Conservation (phyloP, 441 rosid species). For the Eutrema salsugineum region DNA sequence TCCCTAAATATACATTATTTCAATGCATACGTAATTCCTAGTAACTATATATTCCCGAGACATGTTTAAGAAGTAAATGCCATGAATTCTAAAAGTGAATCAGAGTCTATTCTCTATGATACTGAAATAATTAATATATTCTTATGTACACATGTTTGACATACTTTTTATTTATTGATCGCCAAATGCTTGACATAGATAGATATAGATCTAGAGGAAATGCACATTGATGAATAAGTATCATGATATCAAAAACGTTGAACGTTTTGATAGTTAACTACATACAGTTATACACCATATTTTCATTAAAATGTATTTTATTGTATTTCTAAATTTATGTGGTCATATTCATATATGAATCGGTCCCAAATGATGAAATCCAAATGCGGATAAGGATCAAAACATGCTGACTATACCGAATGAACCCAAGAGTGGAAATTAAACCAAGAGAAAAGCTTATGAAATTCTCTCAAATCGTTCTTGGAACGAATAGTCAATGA, state of each 20-base stretch:
- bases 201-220: no score
- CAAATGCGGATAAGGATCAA: background rate
- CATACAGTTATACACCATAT: background rate
- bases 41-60: no score
- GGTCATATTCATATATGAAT: background rate
- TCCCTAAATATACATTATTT: no score
- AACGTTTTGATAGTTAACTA: no score
- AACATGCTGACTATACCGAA: background rate
- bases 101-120: no score
- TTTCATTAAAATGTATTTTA: background rate
- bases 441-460: background rate
- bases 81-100: background rate
- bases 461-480: background rate
- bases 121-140: no score
- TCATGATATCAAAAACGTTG: background rate
- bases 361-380: background rate
- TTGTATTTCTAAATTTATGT: background rate
- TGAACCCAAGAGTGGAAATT: background rate
- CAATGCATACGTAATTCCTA: no score
- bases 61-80: background rate
- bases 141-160: no score
- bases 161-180: no score
- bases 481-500: background rate
- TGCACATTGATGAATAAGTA: background rate
- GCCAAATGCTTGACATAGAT: no score